Evolutionary conservation across 345 rosid genomes (phyloP).

Genomic region (Cochlearia excelsa): DNA sequence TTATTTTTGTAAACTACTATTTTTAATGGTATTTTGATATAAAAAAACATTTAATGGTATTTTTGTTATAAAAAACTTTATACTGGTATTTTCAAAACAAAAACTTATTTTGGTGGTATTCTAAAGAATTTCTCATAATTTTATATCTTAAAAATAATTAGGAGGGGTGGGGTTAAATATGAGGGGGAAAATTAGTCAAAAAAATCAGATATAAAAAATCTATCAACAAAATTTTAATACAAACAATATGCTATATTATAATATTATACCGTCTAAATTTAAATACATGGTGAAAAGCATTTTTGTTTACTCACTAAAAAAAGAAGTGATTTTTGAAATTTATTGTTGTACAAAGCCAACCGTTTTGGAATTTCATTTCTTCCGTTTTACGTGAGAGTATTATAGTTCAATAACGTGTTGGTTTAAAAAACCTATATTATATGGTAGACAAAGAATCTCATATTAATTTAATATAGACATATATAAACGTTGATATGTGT

Average conservation of each 20-base stretch:
- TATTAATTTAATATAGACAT: conserved; percentile 13
- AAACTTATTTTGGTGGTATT: no score
- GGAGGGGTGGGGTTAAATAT: no score
- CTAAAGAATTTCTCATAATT: no score
- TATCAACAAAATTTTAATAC: neutral
- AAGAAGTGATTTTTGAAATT: neutral
- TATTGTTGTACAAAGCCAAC: conserved; percentile 26
- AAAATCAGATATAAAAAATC: no score
- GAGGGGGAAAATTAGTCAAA: no score
- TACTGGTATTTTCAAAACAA: no score
- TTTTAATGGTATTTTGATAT: no score
- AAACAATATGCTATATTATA: neutral
- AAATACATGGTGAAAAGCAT: neutral
- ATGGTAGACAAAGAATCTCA: conserved; percentile 14
- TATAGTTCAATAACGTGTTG: conserved; percentile 26
- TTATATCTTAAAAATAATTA: no score
- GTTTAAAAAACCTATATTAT: conserved; percentile 7
- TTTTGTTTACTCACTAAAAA: no score
- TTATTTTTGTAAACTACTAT: no score
- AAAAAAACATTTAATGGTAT: no score
- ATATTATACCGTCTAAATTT: neutral
- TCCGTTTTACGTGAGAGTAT: conserved; percentile 28
- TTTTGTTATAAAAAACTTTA: no score
- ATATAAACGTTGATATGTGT: neutral
- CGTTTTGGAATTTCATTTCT: conserved; percentile 30